Conservation (phyloP, 2,329 filamentous ascomycete genomes). For the Penicillium griseofulvum region DNA sequence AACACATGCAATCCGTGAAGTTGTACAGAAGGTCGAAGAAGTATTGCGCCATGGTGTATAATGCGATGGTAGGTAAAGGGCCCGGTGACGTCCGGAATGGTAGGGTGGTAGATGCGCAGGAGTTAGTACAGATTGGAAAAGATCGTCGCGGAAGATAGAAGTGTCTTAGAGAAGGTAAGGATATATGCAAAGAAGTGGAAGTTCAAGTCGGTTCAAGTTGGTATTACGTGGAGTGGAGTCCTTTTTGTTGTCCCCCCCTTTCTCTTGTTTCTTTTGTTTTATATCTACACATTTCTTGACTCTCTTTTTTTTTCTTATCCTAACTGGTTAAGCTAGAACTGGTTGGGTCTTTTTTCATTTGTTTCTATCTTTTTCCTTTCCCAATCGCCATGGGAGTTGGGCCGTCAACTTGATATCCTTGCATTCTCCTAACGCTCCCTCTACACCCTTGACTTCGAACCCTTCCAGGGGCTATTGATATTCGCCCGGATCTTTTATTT, state of each 20-base stretch:
- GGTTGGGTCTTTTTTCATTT: neutral
- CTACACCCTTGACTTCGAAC: conserved; percentile 9
- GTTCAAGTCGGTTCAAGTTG: conserved; percentile 7
- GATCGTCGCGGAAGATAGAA: neutral
- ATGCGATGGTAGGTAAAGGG: neutral
- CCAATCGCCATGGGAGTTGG: conserved; percentile 13
- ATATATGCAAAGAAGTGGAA: conserved; percentile 8
- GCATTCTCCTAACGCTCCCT: conserved; percentile 14
- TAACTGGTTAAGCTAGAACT: neutral
- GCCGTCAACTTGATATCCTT: conserved; percentile 14
- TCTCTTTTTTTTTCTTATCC: neutral
- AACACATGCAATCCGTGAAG: conserved; percentile 90
- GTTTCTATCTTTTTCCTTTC: neutral
- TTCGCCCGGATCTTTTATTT: conserved; percentile 3
- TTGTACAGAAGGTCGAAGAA: conserved; percentile 87
- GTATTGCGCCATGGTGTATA: conserved; percentile 68
- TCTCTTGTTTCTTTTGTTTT: neutral
- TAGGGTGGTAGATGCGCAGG: neutral
- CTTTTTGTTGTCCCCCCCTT: conserved; percentile 21
- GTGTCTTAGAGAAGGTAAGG: conserved; percentile 4
- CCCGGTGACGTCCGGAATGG: neutral
- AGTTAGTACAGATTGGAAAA: neutral
- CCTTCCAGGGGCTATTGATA: conserved; percentile 7
- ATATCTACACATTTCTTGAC: neutral
- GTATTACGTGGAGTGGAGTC: conserved; percentile 21